Evolutionary conservation across 1,139 yeast species (phyloP).

Genomic region (Eremothecium sinecaudum): DNA sequence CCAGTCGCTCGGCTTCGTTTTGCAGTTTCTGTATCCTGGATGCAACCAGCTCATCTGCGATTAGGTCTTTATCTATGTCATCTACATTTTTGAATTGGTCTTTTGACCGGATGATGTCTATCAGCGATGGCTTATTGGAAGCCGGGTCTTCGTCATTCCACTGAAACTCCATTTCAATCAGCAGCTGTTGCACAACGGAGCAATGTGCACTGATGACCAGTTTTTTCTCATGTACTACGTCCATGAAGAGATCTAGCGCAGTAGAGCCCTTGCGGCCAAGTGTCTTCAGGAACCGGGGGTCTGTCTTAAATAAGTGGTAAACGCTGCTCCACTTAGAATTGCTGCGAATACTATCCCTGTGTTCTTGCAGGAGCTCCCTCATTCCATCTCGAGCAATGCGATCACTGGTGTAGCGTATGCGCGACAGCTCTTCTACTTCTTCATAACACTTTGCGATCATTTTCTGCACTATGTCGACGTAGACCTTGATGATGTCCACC

Average conservation of each 20-base stretch:
- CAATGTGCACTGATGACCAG: slow-evolving; percentile 48
- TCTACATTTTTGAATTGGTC: slow-evolving; percentile 22
- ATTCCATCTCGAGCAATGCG: slow-evolving; percentile 57
- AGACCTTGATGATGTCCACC: slow-evolving; percentile 48
- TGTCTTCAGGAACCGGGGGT: slow-evolving; percentile 48
- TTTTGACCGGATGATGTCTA: slow-evolving; percentile 13
- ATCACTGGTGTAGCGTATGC: slow-evolving; percentile 44
- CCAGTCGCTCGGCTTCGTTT: slow-evolving; percentile 30
- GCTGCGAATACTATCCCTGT: slow-evolving; percentile 36
- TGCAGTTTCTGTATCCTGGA: slow-evolving; percentile 26
- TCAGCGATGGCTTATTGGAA: slow-evolving; percentile 11
- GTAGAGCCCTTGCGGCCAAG: slow-evolving; percentile 77
- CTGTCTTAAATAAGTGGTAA: slow-evolving; percentile 44
- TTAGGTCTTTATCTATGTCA: slow-evolving; percentile 25
- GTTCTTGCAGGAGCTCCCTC: slow-evolving; percentile 37
- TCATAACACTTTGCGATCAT: slow-evolving; percentile 29
- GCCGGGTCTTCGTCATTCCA: slow-evolving; percentile 15
- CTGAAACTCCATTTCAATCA: slow-evolving; percentile 33
- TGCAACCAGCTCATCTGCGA: slow-evolving; percentile 26
- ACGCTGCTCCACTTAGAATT: slow-evolving; percentile 54
- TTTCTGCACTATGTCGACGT: slow-evolving; percentile 35
- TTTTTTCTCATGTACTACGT: slow-evolving; percentile 55
- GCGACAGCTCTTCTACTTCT: slow-evolving; percentile 33
- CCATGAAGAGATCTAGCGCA: slow-evolving; percentile 73
- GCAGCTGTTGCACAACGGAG: slow-evolving; percentile 47